phyloP scores from a whole-genome alignment of 108 stramenopile genomes.

The Cyclotella kingstonii region DNA sequence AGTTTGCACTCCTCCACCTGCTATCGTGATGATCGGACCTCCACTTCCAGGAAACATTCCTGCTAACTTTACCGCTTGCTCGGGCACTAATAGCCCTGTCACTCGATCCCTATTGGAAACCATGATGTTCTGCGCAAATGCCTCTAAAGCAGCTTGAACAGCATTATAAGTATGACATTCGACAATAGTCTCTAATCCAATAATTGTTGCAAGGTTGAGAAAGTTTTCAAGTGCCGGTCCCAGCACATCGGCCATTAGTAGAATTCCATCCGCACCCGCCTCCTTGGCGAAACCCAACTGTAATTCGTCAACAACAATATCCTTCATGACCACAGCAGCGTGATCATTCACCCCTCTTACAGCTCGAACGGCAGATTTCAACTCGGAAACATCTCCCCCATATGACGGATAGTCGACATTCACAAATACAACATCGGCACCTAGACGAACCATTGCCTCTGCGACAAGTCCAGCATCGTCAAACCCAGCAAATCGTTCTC shows the following conservation, averaged over 20 bases:
- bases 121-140: conserved; percentile 79
- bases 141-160: conserved; percentile 78
- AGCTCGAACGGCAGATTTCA: conserved; percentile 69
- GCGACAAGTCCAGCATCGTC: conserved; percentile 87
- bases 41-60: conserved; percentile 84
- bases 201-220: conserved; percentile 80
- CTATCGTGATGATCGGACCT: conserved; percentile 81
- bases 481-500: conserved; percentile 74
- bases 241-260: conserved; percentile 78
- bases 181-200: conserved; percentile 87
- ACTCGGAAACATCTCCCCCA: conserved; percentile 80
- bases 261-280: conserved; percentile 82
- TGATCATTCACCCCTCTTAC: conserved; percentile 61
- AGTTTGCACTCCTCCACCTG: conserved; percentile 77
- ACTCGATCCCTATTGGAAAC: conserved; percentile 86
- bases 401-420: conserved; percentile 87
- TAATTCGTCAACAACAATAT: conserved; percentile 90
- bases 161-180: conserved; percentile 88
- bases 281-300: conserved; percentile 88
- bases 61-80: conserved; percentile 83
- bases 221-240: conserved; percentile 83
- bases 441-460: conserved; percentile 87
- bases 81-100: conserved; percentile 51
- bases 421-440: conserved; percentile 86
- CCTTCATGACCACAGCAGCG: conserved; percentile 90